Percentiles rank a stretch among this genome's conserved stretches.
Conservation (phyloP, 1,139 yeast species). For the Magnusiomyces ingens region DNA sequence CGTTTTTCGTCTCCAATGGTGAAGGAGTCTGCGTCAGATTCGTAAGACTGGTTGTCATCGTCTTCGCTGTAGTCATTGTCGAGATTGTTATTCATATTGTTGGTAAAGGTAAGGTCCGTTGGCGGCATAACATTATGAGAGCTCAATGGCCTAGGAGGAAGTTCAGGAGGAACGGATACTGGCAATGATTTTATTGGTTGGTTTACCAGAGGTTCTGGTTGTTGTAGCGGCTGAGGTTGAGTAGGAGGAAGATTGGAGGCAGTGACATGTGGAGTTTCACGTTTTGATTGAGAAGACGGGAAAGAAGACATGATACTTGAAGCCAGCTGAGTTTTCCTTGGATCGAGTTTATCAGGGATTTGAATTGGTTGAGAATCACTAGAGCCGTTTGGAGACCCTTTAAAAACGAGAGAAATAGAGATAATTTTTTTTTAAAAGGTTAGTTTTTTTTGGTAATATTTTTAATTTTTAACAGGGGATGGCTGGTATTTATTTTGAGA, state of each 20-base stretch:
- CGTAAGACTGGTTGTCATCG: conserved; percentile 8
- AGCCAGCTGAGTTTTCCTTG: conserved; percentile 13
- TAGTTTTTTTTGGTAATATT: neutral
- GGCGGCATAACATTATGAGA: neutral
- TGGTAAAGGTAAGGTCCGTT: neutral
- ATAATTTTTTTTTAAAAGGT: neutral
- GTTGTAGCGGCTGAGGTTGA: neutral
- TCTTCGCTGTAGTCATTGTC: neutral
- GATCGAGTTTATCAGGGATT: conserved; percentile 9
- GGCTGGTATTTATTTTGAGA: neutral
- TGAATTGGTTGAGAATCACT: neutral
- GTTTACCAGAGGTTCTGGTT: neutral
- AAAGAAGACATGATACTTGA: conserved; percentile 16
- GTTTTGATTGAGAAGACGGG: conserved; percentile 2
- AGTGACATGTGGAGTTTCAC: neutral
- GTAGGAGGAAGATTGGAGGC: conserved; percentile 4
- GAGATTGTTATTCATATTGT: neutral
- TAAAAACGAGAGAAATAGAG: neutral
- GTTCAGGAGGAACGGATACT: neutral
- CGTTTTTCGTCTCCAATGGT: conserved; percentile 14
- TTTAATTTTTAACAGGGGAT: neutral
- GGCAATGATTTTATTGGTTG: neutral
- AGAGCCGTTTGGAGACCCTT: neutral
- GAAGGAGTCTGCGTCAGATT: conserved; percentile 14
- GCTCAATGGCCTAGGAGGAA: neutral